phyloP scores from a whole-genome alignment of 2,329 filamentous ascomycete genomes.

The Aspergillus clavatus region DNA sequence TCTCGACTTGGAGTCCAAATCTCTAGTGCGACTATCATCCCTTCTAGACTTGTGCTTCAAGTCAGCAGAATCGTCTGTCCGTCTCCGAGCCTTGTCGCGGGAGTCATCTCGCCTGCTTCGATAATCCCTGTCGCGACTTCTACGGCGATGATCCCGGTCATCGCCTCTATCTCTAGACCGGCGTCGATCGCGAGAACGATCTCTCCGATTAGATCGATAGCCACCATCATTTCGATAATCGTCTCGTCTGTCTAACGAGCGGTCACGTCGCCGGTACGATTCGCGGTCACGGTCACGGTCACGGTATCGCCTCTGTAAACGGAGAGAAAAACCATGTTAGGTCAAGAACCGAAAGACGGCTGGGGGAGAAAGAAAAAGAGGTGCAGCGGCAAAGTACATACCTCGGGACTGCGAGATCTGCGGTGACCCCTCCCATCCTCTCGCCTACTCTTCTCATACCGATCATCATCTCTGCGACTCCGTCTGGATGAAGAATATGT shows the following conservation, averaged over 20 bases:
- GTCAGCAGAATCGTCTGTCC: constrained; percentile 67
- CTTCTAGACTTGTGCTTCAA: constrained; percentile 61
- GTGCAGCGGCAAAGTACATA: constrained; percentile 24
- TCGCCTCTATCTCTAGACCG: constrained; percentile 53
- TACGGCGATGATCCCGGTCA: constrained; percentile 55
- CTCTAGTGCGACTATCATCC: constrained; percentile 57
- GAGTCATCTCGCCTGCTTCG: constrained; percentile 69
- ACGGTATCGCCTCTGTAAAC: constrained; percentile 49
- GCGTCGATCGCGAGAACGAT: constrained; percentile 61
- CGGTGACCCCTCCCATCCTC: constrained; percentile 48
- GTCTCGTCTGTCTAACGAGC: constrained; percentile 54
- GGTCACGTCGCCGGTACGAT: constrained; percentile 37
- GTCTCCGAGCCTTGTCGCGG: constrained; percentile 59
- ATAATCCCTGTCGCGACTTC: constrained; percentile 65
- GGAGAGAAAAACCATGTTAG: constrained; percentile 13
- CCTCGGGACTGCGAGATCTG: constrained; percentile 47
- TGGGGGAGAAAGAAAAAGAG: background rate
- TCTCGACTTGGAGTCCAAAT: constrained; percentile 46
- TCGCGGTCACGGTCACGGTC: constrained; percentile 56
- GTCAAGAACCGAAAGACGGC: no score
- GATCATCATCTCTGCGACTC: constrained; percentile 50
- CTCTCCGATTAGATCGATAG: constrained; percentile 58
- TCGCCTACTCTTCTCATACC: constrained; percentile 48
- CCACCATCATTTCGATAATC: constrained; percentile 55
- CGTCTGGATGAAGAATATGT: constrained; percentile 68